A percentile compares a stretch with the other conserved stretches of the same genome.
phyloP scores from a whole-genome alignment of 345 rosid species.

The Acer negundo region DNA sequence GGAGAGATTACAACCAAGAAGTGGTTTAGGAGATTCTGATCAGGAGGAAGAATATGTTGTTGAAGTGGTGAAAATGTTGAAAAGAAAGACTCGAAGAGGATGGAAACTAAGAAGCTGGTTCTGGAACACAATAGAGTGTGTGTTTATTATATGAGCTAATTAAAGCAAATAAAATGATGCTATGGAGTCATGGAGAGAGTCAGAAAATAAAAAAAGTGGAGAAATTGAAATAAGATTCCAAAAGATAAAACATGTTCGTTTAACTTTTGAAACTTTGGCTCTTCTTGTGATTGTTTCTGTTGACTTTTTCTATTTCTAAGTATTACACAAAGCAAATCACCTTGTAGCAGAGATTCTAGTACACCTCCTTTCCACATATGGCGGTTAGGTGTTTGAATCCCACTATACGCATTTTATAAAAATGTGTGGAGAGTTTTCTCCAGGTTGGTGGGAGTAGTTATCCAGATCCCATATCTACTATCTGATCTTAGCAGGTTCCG shows the following conservation, averaged over 20 bases:
- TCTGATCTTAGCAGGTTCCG: no score
- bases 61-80: background rate
- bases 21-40: background rate
- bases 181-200: background rate
- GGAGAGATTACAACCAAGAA: conserved; percentile 4
- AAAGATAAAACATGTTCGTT: background rate
- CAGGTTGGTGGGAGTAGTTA: no score
- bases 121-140: background rate
- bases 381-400: no score
- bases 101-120: background rate
- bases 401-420: no score
- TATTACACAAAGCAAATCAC: no score
- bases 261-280: conserved; percentile 21
- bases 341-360: no score
- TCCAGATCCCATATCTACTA: no score
- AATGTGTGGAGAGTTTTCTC: no score
- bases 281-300: background rate
- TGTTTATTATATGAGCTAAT: background rate
- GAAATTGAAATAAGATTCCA: conserved; percentile 28
- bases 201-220: background rate
- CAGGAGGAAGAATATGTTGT: background rate
- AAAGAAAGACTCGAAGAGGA: background rate
- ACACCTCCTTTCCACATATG: no score
- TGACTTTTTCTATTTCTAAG: no score
- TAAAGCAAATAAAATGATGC: conserved; percentile 5